Evolutionary conservation across 2,329 filamentous ascomycete genomes (phyloP).

Genomic region (Chaetomiaceae sp.): DNA sequence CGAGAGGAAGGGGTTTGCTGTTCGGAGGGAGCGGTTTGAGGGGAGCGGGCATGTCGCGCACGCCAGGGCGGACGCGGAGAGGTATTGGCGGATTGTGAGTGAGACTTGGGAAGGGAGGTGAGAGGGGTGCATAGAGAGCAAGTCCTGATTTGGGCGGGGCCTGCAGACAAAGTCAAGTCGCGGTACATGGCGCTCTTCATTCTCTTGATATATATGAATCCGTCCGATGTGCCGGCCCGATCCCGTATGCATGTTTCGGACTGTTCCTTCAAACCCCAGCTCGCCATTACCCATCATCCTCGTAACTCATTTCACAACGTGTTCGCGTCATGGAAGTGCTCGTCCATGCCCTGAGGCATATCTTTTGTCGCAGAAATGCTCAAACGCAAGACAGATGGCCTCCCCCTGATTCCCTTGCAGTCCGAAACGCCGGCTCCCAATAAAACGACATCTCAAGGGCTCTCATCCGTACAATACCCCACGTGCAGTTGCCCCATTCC

Average conservation of each 20-base stretch:
- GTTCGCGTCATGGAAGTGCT: not conserved
- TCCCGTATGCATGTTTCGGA: not conserved
- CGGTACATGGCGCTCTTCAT: too few species aligned
- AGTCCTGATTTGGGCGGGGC: not conserved
- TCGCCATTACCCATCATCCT: not conserved
- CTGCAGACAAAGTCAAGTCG: too few species aligned
- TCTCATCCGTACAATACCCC: too few species aligned
- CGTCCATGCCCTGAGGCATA: not conserved
- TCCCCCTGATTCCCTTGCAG: not conserved
- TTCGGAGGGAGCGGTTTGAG: slow-evolving; percentile 41
- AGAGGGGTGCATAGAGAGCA: not conserved
- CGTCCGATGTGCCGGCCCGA: too few species aligned
- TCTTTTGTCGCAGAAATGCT: not conserved
- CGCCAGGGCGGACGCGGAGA: slow-evolving; percentile 35
- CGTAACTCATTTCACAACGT: not conserved
- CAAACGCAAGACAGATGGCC: not conserved
- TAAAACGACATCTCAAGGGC: too few species aligned
- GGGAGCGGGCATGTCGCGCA: slow-evolving; percentile 47
- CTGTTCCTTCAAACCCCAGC: not conserved
- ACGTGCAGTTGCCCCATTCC: too few species aligned
- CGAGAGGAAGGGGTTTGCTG: slow-evolving; percentile 32
- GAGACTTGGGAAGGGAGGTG: slow-evolving; percentile 40
- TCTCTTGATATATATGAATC: too few species aligned
- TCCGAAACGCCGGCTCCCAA: not conserved
- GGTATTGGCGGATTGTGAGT: slow-evolving; percentile 46